Percentiles rank a stretch among this genome's conserved stretches.
Evolutionary conservation across 2,329 filamentous ascomycete species (phyloP).

Genomic region (Thielaviopsis euricoi): DNA sequence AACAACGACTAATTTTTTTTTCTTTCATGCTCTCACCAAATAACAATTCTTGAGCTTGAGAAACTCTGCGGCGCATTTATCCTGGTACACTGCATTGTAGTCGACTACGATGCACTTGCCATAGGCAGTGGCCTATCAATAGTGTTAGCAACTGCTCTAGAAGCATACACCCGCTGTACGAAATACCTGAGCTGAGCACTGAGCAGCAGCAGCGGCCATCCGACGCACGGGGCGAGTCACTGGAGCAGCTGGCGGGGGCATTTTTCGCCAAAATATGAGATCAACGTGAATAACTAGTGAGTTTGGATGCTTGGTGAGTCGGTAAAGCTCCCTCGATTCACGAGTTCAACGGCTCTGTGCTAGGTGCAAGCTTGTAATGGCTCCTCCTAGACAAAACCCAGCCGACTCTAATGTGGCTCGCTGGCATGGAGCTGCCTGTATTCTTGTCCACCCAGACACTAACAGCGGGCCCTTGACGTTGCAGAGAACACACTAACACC

Average conservation of each 20-base stretch:
- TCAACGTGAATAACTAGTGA: background rate
- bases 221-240: constrained; percentile 33
- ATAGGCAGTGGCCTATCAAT: constrained; percentile 56
- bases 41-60: constrained; percentile 76
- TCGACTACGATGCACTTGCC: constrained; percentile 84
- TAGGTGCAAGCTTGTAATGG: background rate
- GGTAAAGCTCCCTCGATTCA: background rate
- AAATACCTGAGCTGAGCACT: constrained; percentile 38
- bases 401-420: background rate
- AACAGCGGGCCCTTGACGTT: background rate
- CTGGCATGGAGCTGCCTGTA: background rate
- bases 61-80: constrained; percentile 80
- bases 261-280: background rate
- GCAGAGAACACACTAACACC: background rate
- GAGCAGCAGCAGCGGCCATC: constrained; percentile 35
- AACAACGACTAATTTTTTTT: background rate
- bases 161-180: background rate
- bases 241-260: background rate
- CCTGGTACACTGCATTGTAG: constrained; percentile 78
- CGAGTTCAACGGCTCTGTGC: no score
- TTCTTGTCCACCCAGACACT: background rate
- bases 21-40: constrained; percentile 33
- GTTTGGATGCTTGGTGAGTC: background rate
- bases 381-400: background rate
- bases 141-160: background rate